Base-by-base conservation (phyloP, 2,329 filamentous ascomycete species). In the Claviceps sp. region DNA sequence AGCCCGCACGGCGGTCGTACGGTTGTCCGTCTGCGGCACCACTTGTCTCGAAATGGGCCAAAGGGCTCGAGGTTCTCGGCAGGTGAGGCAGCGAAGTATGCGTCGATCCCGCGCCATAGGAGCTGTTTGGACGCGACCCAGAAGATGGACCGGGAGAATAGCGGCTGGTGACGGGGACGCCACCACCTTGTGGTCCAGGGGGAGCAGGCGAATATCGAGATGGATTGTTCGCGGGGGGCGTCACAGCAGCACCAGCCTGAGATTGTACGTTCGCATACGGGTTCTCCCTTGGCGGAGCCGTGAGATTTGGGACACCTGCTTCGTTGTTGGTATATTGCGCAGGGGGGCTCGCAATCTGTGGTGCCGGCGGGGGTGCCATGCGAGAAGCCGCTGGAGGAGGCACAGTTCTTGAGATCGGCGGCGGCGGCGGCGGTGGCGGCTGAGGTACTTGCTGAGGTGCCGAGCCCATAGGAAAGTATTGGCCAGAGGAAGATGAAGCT, bases 161-260 rank as follows among this genome's bases (percentile, higher is more conserved):
- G 47, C 80, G 71, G 55, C 64, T 75, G 2, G 67, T 58, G 7
- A 71, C 62, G 14, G 70, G 62, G 4, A 71, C 45, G 11, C 48
- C 51, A 61, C 17, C 70, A 66, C 19, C 64, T 57, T 24, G 65
- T 62, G 34, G 69, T 71, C 43, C 73, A 19, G 64, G 61, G 2
- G 75, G 75, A 11, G 77, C 77, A 5, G 80, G 84, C 5, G 84
- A 87, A 63, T 88, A 87, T 52, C 78, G 64, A n/a, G 65, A 72
- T 14, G 62, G 55, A 60, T 69, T 66, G 47, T 61, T 61, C 7
- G 65, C 59, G n/a, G 65, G 60, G 19, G 63, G 62, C 19, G 68
- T 66, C 46, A 64, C 53, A 51, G 60, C 61, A 56, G 60, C 61
- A 56, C 55, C 63, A 52, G 58, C 53, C 30, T 65, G 62, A 37